phyloP scores from a whole-genome alignment of 164 flowering plant genomes.

The Vitis rotundifolia region DNA sequence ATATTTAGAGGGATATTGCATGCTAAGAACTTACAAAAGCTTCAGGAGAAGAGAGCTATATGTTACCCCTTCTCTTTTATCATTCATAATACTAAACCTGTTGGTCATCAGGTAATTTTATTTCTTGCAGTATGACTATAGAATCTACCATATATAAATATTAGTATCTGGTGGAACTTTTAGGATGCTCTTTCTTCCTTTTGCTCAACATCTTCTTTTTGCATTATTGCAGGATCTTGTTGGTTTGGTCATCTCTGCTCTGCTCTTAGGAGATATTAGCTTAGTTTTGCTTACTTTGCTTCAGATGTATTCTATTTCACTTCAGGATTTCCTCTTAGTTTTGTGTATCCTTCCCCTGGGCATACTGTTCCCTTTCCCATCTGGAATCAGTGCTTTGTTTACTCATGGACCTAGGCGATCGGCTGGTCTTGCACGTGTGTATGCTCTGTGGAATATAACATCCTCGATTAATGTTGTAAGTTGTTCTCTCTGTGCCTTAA shows the following conservation, averaged over 20 bases:
- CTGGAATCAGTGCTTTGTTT: slow-evolving; percentile 91
- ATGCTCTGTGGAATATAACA: slow-evolving; percentile 90
- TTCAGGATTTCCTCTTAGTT: slow-evolving; percentile 61
- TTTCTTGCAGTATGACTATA: background rate
- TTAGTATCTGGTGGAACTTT: background rate
- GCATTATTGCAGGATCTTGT: slow-evolving; percentile 79
- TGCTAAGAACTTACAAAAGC: slow-evolving; percentile 36
- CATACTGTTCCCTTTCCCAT: slow-evolving; percentile 82
- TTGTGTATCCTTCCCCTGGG: slow-evolving; percentile 81
- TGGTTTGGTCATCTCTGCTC: slow-evolving; percentile 80
- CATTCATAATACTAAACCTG: slow-evolving; percentile 44
- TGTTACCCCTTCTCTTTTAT: slow-evolving; percentile 43
- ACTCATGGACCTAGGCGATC: slow-evolving; percentile 90
- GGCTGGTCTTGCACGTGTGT: slow-evolving; percentile 86
- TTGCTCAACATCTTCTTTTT: background rate
- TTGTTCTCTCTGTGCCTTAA: slow-evolving; percentile 14
- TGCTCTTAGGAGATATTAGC: slow-evolving; percentile 88
- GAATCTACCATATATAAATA: background rate
- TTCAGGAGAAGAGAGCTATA: slow-evolving; percentile 33
- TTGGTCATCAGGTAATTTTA: slow-evolving; percentile 57
- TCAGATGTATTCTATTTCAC: slow-evolving; percentile 84
- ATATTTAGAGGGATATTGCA: slow-evolving; percentile 48
- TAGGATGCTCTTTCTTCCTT: background rate
- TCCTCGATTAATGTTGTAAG: slow-evolving; percentile 91
- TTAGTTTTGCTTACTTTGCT: slow-evolving; percentile 80